Percentiles rank a stretch among this genome's conserved stretches.
Conservation (phyloP, 1,284 basidiomycete genomes). For the Limonomyces culmigenus region DNA sequence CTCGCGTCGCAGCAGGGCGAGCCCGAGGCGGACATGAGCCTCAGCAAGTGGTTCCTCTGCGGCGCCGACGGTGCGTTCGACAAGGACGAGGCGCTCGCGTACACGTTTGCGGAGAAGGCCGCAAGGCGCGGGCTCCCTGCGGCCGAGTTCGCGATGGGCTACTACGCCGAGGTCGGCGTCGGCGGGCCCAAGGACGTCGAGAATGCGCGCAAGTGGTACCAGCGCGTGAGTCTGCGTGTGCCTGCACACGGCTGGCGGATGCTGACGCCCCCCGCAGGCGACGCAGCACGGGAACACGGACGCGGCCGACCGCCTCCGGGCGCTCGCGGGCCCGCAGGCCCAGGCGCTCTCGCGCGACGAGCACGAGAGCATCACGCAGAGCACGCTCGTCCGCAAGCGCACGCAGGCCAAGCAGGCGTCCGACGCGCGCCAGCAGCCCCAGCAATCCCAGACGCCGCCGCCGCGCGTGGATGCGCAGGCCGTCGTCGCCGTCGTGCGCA, state of each 20-base stretch:
- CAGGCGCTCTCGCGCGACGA: constrained; percentile 58
- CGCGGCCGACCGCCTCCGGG: constrained; percentile 58
- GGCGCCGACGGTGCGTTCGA: constrained; percentile 70
- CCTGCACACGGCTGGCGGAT: no score
- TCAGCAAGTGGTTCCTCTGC: constrained; percentile 92
- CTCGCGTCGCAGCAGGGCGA: constrained; percentile 77
- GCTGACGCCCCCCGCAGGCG: constrained; percentile 26
- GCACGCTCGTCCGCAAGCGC: constrained; percentile 66
- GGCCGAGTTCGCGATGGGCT: constrained; percentile 91
- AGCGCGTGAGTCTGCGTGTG: constrained; percentile 22
- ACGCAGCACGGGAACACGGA: constrained; percentile 70
- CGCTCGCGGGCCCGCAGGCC: constrained; percentile 41
- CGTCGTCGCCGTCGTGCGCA: constrained; percentile 17
- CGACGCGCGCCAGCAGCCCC: constrained; percentile 20
- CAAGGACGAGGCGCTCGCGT: constrained; percentile 79
- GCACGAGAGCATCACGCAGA: constrained; percentile 66
- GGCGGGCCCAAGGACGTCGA: constrained; percentile 52
- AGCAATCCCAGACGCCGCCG: constrained; percentile 1
- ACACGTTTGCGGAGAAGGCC: constrained; percentile 86
- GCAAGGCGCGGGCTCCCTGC: constrained; percentile 64
- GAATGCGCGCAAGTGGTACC: constrained; percentile 57
- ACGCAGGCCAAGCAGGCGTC: constrained; percentile 68
- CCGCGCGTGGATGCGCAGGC: constrained; percentile 9
- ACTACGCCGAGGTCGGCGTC: constrained; percentile 75
- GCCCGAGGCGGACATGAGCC: constrained; percentile 87